Evolutionary conservation across 176 grass and related monocot species (phyloP).

Genomic region (Sorghum bicolor): DNA sequence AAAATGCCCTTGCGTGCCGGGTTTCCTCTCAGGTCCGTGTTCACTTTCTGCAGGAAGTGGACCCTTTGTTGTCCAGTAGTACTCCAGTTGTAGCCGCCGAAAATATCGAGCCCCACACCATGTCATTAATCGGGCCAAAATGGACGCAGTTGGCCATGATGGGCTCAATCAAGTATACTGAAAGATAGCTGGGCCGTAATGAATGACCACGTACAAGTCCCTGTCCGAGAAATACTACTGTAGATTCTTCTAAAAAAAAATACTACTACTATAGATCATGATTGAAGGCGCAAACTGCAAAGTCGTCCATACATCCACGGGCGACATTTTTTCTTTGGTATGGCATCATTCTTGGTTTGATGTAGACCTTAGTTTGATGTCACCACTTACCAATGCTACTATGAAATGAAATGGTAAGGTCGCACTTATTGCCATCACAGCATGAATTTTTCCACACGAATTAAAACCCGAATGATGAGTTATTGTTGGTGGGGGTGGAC

Average conservation of each 20-base stretch:
- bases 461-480: not conserved
- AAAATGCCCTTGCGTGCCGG: constrained; percentile 49
- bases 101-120: not conserved
- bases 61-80: not conserved
- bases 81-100: not conserved
- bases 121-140: constrained; percentile 7
- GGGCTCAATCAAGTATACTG: not conserved
- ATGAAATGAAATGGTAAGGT: not conserved
- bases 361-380: not conserved
- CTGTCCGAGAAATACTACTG: too few species aligned
- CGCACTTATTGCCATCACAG: not conserved
- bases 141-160: not conserved
- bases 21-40: constrained; percentile 21
- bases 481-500: not conserved
- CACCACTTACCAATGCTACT: not conserved
- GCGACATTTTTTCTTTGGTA: not conserved
- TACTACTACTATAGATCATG: not conserved
- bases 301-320: not conserved
- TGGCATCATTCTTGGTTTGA: not conserved
- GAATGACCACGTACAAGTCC: not conserved
- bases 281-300: not conserved
- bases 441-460: not conserved
- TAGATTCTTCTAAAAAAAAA: too few species aligned
- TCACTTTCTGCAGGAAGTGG: constrained; percentile 17
- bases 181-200: not conserved